These are phyloP conservation scores for Sambucus nigra DNA, from an alignment of 129 eudicot species.

Conservation along the genomic window DNA sequence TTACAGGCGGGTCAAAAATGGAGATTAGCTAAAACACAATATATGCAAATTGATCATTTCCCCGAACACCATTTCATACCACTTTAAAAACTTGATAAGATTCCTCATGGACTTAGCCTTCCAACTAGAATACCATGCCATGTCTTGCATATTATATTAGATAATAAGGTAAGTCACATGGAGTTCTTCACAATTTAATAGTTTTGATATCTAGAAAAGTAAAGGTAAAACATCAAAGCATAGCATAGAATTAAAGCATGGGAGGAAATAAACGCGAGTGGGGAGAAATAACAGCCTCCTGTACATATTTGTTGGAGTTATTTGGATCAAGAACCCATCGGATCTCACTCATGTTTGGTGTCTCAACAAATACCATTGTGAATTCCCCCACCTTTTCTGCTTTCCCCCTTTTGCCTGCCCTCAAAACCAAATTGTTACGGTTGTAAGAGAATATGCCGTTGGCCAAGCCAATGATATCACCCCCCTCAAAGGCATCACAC, in stretches of 20 bases:
- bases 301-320: slow-evolving; percentile 39
- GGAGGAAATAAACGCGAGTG: slow-evolving; percentile 46
- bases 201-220: too few species aligned
- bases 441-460: slow-evolving; percentile 65
- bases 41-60: too few species aligned
- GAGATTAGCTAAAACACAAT: too few species aligned
- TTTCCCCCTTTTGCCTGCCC: slow-evolving; percentile 75
- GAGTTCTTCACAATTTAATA: too few species aligned
- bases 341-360: slow-evolving; percentile 76
- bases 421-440: slow-evolving; percentile 40
- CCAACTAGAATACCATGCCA: too few species aligned
- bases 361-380: slow-evolving; percentile 57
- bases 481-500: slow-evolving; percentile 63
- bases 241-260: slow-evolving; percentile 15
- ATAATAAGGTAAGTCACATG: too few species aligned
- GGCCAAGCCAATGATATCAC: slow-evolving; percentile 44
- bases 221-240: too few species aligned
- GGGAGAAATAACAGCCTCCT: slow-evolving; percentile 35
- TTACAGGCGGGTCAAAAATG: too few species aligned
- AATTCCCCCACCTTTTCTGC: slow-evolving; percentile 65
- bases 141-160: too few species aligned
- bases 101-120: too few species aligned
- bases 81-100: too few species aligned
- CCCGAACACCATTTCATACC: too few species aligned
- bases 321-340: slow-evolving; percentile 56